Conservation (phyloP, 441 rosid genomes). For the Populus hybrid region DNA sequence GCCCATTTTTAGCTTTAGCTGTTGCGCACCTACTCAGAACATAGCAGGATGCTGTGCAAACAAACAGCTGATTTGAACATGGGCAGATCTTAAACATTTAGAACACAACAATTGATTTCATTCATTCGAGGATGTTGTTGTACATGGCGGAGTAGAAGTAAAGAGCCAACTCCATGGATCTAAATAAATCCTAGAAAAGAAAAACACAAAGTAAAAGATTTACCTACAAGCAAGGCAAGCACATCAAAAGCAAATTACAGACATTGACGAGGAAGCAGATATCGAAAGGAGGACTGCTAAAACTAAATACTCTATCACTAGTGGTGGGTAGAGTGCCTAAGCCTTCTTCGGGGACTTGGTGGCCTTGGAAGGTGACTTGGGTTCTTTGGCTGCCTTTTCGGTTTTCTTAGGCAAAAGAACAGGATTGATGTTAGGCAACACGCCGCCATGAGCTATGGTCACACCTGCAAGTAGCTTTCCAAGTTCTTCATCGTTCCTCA, state of each 20-base stretch:
- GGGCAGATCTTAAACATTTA: not conserved
- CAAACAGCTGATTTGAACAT: not conserved
- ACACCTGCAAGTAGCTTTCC: slow-evolving; percentile 62
- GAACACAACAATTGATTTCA: slow-evolving; percentile 4
- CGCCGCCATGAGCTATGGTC: slow-evolving; percentile 59
- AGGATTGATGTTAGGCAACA: slow-evolving; percentile 56
- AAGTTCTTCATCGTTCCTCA: slow-evolving; percentile 62
- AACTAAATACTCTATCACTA: not conserved
- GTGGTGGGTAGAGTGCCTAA: not conserved
- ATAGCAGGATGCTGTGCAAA: not conserved
- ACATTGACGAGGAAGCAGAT: not conserved
- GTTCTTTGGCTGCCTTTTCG: slow-evolving; percentile 41
- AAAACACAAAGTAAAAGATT: not conserved
- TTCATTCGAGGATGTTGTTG: slow-evolving; percentile 11
- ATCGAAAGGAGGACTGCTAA: not conserved
- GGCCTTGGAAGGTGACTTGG: slow-evolving; percentile 59
- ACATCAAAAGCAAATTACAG: slow-evolving; percentile 5
- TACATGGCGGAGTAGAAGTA: not conserved
- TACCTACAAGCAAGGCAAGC: slow-evolving; percentile 11
- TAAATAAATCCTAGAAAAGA: slow-evolving; percentile 1
- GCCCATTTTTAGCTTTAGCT: no score
- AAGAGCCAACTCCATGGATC: slow-evolving; percentile 8
- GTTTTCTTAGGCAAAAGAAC: slow-evolving; percentile 53
- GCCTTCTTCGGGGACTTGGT: slow-evolving; percentile 58
- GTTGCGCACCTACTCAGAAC: no score